phyloP scores from a whole-genome alignment of 2,329 filamentous ascomycete genomes.

The Fusarium nurragi region DNA sequence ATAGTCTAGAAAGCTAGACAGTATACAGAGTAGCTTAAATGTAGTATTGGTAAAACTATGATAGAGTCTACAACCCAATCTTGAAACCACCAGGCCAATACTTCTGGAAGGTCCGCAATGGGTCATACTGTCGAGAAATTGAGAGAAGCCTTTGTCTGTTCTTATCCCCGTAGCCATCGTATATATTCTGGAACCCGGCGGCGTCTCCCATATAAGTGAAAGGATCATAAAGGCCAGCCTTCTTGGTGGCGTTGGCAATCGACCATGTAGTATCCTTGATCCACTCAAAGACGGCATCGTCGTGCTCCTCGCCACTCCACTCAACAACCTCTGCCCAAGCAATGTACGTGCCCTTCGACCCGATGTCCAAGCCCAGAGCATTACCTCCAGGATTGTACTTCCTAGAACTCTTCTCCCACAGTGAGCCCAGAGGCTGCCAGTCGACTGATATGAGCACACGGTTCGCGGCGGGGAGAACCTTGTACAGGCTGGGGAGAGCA shows the following conservation, averaged over 20 bases:
- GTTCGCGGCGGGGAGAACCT: constrained; percentile 10
- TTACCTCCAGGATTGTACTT: constrained; percentile 20
- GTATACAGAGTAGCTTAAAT: no score
- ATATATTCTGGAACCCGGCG: constrained; percentile 19
- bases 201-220: constrained; percentile 34
- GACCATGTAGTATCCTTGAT: constrained; percentile 21
- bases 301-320: constrained; percentile 26
- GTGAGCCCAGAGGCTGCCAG: constrained; percentile 25
- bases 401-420: constrained; percentile 16
- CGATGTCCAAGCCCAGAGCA: constrained; percentile 18
- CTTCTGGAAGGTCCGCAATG: constrained; percentile 11
- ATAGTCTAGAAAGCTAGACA: no score
- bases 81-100: constrained; percentile 29
- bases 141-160: constrained; percentile 15
- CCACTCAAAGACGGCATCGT: constrained; percentile 24
- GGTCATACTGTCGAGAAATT: constrained; percentile 28
- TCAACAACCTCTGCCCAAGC: constrained; percentile 34
- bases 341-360: constrained; percentile 24
- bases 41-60: no score
- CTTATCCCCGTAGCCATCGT: constrained; percentile 17
- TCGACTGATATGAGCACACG: constrained; percentile 23
- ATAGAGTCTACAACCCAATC: background rate
- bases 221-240: constrained; percentile 17
- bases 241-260: constrained; percentile 23
- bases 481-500: constrained; percentile 10